phyloP scores from a whole-genome alignment of 805 yeast genomes.

The Tetrapisispora fleetii region DNA sequence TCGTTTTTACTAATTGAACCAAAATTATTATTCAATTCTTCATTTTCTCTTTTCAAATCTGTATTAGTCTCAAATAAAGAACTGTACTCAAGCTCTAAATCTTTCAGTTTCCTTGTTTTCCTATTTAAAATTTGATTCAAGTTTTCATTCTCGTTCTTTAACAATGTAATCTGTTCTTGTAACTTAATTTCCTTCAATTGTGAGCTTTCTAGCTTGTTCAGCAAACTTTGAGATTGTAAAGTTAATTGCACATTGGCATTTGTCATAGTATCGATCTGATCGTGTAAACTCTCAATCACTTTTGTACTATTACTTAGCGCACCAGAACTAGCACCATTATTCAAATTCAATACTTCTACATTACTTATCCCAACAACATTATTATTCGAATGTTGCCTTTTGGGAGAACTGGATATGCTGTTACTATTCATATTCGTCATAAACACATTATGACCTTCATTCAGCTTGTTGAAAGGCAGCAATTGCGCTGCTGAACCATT shows the following conservation, averaged over 20 bases:
- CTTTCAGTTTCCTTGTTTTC: slow-evolving; percentile 59
- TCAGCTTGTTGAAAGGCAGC: slow-evolving; percentile 2
- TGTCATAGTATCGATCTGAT: slow-evolving; percentile 44
- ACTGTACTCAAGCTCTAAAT: slow-evolving; percentile 28
- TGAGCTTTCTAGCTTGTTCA: slow-evolving; percentile 40
- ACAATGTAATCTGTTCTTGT: slow-evolving; percentile 43
- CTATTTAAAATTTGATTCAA: slow-evolving; percentile 56
- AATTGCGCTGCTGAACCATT: not conserved
- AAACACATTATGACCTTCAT: slow-evolving; percentile 13
- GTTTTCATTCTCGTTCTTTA: slow-evolving; percentile 72
- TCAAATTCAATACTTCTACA: not conserved
- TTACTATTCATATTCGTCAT: slow-evolving; percentile 5
- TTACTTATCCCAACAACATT: not conserved
- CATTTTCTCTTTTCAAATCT: not conserved
- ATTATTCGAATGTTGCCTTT: not conserved
- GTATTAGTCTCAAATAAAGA: not conserved
- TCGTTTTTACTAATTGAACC: slow-evolving; percentile 1
- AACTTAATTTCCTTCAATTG: slow-evolving; percentile 38
- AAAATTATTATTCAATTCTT: not conserved
- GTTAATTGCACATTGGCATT: slow-evolving; percentile 30
- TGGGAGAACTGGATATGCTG: not conserved
- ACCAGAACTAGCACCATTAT: not conserved
- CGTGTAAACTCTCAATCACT: slow-evolving; percentile 37
- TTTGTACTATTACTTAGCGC: slow-evolving; percentile 11
- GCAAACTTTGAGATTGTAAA: slow-evolving; percentile 38